These are phyloP conservation scores for Candida glaebosa DNA, from an alignment of 805 yeast genomes.

Conservation along the genomic window DNA sequence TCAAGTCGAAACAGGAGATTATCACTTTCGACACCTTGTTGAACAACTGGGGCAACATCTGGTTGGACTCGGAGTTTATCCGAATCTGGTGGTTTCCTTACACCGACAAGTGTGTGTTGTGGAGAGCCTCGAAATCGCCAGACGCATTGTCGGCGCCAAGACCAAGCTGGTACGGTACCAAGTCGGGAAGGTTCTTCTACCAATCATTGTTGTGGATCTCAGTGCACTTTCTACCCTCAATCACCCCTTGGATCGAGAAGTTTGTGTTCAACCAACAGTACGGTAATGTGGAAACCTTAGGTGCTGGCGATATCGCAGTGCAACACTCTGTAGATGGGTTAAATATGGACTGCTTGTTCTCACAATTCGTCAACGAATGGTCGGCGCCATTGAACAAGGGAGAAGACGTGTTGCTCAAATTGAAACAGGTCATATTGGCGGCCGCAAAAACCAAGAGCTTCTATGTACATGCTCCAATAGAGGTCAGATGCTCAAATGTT, in stretches of 20 bases:
- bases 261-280: slow-evolving; percentile 85
- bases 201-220: slow-evolving; percentile 77
- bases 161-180: slow-evolving; percentile 82
- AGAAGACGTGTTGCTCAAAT: slow-evolving; percentile 60
- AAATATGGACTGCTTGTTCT: slow-evolving; percentile 92
- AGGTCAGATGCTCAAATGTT: slow-evolving; percentile 89
- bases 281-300: slow-evolving; percentile 66
- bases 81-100: slow-evolving; percentile 99
- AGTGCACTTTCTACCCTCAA: slow-evolving; percentile 64
- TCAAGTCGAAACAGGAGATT: slow-evolving; percentile 78
- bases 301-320: slow-evolving; percentile 62
- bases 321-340: slow-evolving; percentile 82
- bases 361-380: slow-evolving; percentile 96
- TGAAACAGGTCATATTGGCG: slow-evolving; percentile 55
- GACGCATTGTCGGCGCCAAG: slow-evolving; percentile 63
- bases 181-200: slow-evolving; percentile 73
- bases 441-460: slow-evolving; percentile 62
- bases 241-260: slow-evolving; percentile 81
- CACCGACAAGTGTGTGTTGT: slow-evolving; percentile 75
- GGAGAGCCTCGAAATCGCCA: slow-evolving; percentile 82
- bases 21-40: slow-evolving; percentile 73
- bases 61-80: slow-evolving; percentile 88
- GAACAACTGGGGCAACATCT: slow-evolving; percentile 68
- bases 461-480: slow-evolving; percentile 93
- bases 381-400: slow-evolving; percentile 86